Percentiles rank a stretch among this genome's conserved stretches.
These are phyloP conservation scores for Candida mattraensis DNA, from an alignment of 805 yeast genomes.

Conservation along the genomic window DNA sequence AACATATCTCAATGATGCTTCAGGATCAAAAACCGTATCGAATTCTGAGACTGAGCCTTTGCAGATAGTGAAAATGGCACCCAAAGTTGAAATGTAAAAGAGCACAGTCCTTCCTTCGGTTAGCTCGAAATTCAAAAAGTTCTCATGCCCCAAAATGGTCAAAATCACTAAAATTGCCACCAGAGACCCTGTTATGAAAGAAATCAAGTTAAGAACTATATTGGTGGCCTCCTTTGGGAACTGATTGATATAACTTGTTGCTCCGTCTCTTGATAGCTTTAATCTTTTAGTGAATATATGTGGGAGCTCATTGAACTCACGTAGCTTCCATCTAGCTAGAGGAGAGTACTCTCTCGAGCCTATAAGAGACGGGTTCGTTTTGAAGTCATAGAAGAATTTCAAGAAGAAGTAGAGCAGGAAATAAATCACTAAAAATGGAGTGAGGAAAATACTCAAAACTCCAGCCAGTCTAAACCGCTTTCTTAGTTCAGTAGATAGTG, in stretches of 20 bases:
- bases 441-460: constrained; percentile 70
- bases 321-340: constrained; percentile 88
- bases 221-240: constrained; percentile 81
- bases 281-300: constrained; percentile 83
- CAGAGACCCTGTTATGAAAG: constrained; percentile 84
- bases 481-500: constrained; percentile 64
- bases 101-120: constrained; percentile 77
- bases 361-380: constrained; percentile 80
- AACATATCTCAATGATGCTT: constrained; percentile 74
- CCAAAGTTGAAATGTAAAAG: constrained; percentile 85
- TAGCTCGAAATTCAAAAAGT: constrained; percentile 85
- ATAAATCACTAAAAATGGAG: constrained; percentile 85
- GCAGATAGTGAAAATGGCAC: constrained; percentile 84
- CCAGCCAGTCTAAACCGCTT: constrained; percentile 89
- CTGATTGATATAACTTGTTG: constrained; percentile 81
- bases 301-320: constrained; percentile 91
- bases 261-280: constrained; percentile 73
- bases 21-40: constrained; percentile 83
- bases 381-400: constrained; percentile 89
- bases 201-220: constrained; percentile 54
- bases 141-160: constrained; percentile 83
- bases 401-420: constrained; percentile 82
- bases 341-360: constrained; percentile 90
- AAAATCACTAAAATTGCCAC: constrained; percentile 82
- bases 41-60: constrained; percentile 67